Percentiles rank a stretch among this genome's conserved stretches.
These are phyloP conservation scores for Starmerella scarabaei DNA, from an alignment of 805 yeast species.

Conservation along the genomic window DNA sequence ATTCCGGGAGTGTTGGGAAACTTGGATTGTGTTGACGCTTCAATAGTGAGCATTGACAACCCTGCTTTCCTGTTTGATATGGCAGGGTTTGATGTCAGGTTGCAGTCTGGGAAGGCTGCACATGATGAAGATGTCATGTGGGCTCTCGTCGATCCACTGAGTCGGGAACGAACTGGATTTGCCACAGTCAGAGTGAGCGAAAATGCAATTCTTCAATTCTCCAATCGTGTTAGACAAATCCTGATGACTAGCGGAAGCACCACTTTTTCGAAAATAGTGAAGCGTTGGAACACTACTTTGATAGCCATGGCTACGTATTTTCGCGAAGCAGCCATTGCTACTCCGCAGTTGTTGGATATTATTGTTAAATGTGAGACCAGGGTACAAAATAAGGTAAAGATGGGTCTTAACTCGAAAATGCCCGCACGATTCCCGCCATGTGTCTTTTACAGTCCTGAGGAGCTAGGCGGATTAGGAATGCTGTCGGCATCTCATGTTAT, in stretches of 20 bases:
- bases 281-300: conserved; percentile 90
- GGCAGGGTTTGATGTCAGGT: conserved; percentile 91
- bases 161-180: conserved; percentile 78
- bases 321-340: conserved; percentile 83
- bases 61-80: conserved; percentile 78
- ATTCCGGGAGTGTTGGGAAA: conserved; percentile 63
- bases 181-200: conserved; percentile 76
- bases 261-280: conserved; percentile 85
- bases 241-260: conserved; percentile 93
- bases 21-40: conserved; percentile 70
- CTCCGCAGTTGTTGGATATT: conserved; percentile 62
- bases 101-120: conserved; percentile 59
- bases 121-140: conserved; percentile 61
- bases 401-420: conserved; percentile 95
- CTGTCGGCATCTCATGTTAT: conserved; percentile 89
- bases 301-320: conserved; percentile 77
- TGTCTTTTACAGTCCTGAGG: conserved; percentile 94
- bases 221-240: conserved; percentile 73
- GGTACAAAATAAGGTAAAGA: conserved; percentile 84
- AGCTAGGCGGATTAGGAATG: conserved; percentile 96
- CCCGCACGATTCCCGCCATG: conserved; percentile 98
- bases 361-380: conserved; percentile 86
- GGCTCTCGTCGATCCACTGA: conserved; percentile 59
- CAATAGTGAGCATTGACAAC: conserved; percentile 82
- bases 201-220: conserved; percentile 66